Conservation (phyloP, 345 rosid genomes). For the Eucalyptus cloeziana region DNA sequence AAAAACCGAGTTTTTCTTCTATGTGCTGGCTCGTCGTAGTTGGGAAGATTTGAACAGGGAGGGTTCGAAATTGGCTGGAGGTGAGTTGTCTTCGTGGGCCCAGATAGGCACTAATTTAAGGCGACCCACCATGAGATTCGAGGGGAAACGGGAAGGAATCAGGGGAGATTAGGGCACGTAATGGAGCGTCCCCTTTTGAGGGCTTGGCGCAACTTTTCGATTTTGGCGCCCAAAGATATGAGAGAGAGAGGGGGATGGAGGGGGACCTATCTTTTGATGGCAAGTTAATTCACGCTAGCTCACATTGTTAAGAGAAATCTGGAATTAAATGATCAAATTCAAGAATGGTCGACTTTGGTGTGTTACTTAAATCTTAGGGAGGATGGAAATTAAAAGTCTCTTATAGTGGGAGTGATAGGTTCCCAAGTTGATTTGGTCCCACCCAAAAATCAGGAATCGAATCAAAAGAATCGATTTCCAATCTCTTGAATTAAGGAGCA, state of each 20-base stretch:
- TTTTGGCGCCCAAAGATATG: neutral
- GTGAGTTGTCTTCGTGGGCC: neutral
- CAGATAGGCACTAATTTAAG: neutral
- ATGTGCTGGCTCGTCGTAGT: neutral
- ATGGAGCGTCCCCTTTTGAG: neutral
- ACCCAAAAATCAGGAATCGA: accelerated
- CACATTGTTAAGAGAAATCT: neutral
- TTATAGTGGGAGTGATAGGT: no score
- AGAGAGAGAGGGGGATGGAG: neutral
- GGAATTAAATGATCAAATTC: neutral
- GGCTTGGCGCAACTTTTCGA: neutral
- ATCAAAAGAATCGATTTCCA: no score
- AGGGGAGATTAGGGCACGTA: neutral
- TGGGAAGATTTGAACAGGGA: neutral
- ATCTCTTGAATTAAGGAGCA: neutral
- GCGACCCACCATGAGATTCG: neutral
- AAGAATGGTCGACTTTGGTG: neutral
- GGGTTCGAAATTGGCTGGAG: neutral
- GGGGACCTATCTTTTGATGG: neutral
- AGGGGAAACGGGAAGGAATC: neutral
- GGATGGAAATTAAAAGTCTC: neutral
- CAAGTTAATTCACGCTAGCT: neutral
- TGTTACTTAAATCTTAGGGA: neutral
- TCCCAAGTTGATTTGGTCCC: neutral
- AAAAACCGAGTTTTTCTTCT: neutral